Evolutionary conservation across 768 basidiomycete species (phyloP), one percentile per base, ranked within the genome.

Genomic region (Tephrocybe sp.): DNA sequence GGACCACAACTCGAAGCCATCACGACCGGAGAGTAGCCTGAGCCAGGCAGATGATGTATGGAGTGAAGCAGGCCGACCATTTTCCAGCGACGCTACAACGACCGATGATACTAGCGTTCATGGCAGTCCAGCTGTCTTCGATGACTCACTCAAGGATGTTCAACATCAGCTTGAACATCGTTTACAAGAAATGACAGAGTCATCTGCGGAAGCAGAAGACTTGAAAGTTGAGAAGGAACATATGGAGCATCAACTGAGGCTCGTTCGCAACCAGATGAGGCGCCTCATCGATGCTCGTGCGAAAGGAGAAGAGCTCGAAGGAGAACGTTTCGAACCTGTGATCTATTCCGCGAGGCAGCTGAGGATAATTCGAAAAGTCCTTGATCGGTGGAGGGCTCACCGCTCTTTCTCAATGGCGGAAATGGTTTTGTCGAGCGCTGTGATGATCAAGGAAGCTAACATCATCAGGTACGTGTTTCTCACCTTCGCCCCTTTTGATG

Each of bases 401-500:
- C 76, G 88, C 20, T 80, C 88, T 6, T 94, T 97, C 65, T 88
- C 86, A 0, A 96, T 98, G 91, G 92, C 95, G 1, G 95, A 98
- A 70, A 74, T 80, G 24, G 84, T 94, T 20, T 72, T 98, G 45
- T 85, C 88, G 5, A 87, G 81, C 64, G 95, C 95, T 9, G 86
- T 94, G 1, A 65, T 86, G 49, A 75, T 98, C 34, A 95, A 97
- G 68, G 97, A 99, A 70, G 96, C 93, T 4, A 98, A 97, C 67
- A 78, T 98, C 40, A 88, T 97, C 60, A 93, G 90, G 88, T 87
- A 55, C 41, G 53, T 60, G 38, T 8, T 41, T 38, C 21, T 33
- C 12, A 25, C 20, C 9, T n/a, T 18, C 42, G 54, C 34, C 21
- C 15, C 45, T 21, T 26, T 18, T 36, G 24, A 14, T n/a, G 18